Base-by-base conservation (phyloP, 2,329 filamentous ascomycete genomes). In the Aspergillus novoparasiticus region DNA sequence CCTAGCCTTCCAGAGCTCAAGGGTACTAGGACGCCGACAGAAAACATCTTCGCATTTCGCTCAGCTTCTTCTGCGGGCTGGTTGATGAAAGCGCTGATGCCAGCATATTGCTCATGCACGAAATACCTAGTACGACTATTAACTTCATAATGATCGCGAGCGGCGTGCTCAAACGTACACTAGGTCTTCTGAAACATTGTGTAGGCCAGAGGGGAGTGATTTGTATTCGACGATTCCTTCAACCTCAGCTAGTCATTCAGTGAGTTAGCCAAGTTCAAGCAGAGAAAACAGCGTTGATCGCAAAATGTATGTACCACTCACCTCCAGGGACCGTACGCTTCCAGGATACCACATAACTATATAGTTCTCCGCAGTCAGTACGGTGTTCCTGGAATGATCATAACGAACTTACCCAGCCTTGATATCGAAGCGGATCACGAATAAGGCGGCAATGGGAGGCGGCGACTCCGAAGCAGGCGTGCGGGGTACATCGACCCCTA, bases 141-240 rank as follows among this genome's bases (percentile, higher is more conserved):
- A 23, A 32, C 70, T 32, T 72, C 67, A 51, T 45, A n/a, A 43
- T 50, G 14, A 54, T 6, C 21, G 19, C 43, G 19, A 16, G 21
- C 16, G 23, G 50, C 41, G 28, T 39, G 46, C 51, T n/a, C 9
- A 23, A 26, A 66, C 75, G 58, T 80, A 86, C 79, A 90, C 83
- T 58, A 98, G 83, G 78, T 99, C 95, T 68, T 94, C 88, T 36
- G 89, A 84, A 23, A 98, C 92, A 62, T 92, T 91, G 79, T 99
- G 95, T 57, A 97, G 80, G 28, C 95, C 95, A 0, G 94, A 98
- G 2, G 95, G 95, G 54, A 99, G 85, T 65, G 93, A 96, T 80
- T 97, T 98, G 85, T 93, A 99, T 80, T 99, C 95, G 72, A 97
- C 93, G 28, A 91, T 88, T 60, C 93, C 93, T 70, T 96, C 92